These are phyloP conservation scores for Kuraishia capsulata DNA, from an alignment of 805 yeast genomes.

Conservation along the genomic window DNA sequence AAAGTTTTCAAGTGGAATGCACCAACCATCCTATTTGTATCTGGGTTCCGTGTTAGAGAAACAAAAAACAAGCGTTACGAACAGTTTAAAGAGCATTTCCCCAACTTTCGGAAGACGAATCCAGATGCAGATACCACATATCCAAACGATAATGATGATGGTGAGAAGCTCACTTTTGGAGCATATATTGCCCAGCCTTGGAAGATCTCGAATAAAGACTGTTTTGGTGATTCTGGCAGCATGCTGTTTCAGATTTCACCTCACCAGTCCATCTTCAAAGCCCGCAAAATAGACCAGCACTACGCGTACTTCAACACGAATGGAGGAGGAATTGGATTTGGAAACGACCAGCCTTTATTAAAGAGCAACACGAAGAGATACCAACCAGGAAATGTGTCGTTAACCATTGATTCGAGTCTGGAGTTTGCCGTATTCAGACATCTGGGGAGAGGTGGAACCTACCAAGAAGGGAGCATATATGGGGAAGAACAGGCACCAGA, in stretches of 20 bases:
- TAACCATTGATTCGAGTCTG: slow-evolving; percentile 67
- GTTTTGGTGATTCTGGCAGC: slow-evolving; percentile 57
- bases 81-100: slow-evolving; percentile 41
- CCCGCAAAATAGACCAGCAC: slow-evolving; percentile 23
- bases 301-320: slow-evolving; percentile 58
- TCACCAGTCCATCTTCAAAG: slow-evolving; percentile 43
- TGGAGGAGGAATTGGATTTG: slow-evolving; percentile 83
- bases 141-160: slow-evolving; percentile 16
- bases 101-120: slow-evolving; percentile 24
- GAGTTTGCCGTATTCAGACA: slow-evolving; percentile 80
- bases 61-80: slow-evolving; percentile 36
- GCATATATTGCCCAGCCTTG: slow-evolving; percentile 66
- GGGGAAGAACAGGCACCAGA: slow-evolving; percentile 19
- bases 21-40: slow-evolving; percentile 63
- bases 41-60: slow-evolving; percentile 45
- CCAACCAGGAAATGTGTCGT: slow-evolving; percentile 67
- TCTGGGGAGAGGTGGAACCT: slow-evolving; percentile 45
- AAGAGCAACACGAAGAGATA: slow-evolving; percentile 34
- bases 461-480: slow-evolving; percentile 25
- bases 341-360: slow-evolving; percentile 54
- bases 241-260: slow-evolving; percentile 65
- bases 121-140: not conserved
- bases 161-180: slow-evolving; percentile 47
- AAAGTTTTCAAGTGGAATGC: slow-evolving; percentile 87
- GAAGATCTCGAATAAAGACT: slow-evolving; percentile 60